A percentile compares a stretch with the other conserved stretches of the same genome.
phyloP scores from a whole-genome alignment of 2,329 filamentous ascomycete species.

The Ophiostoma himal-ulmi region DNA sequence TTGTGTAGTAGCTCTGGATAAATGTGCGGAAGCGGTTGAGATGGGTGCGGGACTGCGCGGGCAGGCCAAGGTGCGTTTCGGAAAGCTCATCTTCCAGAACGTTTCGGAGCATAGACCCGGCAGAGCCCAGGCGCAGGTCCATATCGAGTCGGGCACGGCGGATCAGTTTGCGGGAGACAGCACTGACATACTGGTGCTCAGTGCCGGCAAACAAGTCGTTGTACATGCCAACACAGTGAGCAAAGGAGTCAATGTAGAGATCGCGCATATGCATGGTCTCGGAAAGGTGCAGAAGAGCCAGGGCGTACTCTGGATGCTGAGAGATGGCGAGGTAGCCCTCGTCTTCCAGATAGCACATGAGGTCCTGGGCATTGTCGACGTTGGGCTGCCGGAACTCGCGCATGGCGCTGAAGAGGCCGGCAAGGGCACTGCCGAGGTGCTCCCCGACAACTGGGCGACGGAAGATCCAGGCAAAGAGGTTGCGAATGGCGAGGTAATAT shows the following conservation, averaged over 20 bases:
- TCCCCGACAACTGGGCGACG: slow-evolving; percentile 61
- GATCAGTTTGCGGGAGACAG: slow-evolving; percentile 59
- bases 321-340: slow-evolving; percentile 65
- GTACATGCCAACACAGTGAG: slow-evolving; percentile 73
- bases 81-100: slow-evolving; percentile 70
- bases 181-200: slow-evolving; percentile 54
- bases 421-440: slow-evolving; percentile 58
- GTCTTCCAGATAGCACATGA: slow-evolving; percentile 60
- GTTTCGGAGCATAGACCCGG: slow-evolving; percentile 52
- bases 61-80: slow-evolving; percentile 58
- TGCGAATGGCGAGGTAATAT: slow-evolving; percentile 65
- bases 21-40: slow-evolving; percentile 68
- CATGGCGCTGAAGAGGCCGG: slow-evolving; percentile 60
- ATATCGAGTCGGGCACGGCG: slow-evolving; percentile 58
- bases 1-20: slow-evolving; percentile 59
- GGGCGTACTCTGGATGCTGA: slow-evolving; percentile 59
- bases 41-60: slow-evolving; percentile 56
- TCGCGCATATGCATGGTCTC: slow-evolving; percentile 58
- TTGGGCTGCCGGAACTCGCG: slow-evolving; percentile 51
- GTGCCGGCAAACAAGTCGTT: slow-evolving; percentile 50
- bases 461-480: slow-evolving; percentile 68
- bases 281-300: slow-evolving; percentile 62
- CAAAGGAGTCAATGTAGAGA: slow-evolving; percentile 68
- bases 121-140: slow-evolving; percentile 55
- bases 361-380: slow-evolving; percentile 53